phyloP scores from a whole-genome alignment of 2,329 filamentous ascomycete genomes.

The Colletotrichum euphorbiae region DNA sequence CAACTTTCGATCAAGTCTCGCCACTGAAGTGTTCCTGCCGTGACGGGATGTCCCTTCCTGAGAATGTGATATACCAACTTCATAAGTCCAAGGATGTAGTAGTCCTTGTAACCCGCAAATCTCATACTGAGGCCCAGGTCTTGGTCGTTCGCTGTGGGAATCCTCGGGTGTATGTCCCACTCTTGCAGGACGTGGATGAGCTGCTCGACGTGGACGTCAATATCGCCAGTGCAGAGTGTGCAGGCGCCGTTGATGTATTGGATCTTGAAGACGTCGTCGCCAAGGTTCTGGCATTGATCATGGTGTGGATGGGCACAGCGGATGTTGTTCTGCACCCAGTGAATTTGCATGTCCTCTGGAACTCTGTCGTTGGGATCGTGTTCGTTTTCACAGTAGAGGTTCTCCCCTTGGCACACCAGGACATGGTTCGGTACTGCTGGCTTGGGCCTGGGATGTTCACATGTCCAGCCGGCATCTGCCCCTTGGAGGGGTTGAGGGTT shows the following conservation, averaged over 20 bases:
- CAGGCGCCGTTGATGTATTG: conserved; percentile 10
- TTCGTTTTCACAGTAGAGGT: conserved; percentile 25
- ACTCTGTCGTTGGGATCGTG: conserved; percentile 11
- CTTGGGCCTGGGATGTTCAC: conserved; percentile 1
- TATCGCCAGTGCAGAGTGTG: conserved; percentile 12
- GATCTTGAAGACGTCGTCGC: not conserved
- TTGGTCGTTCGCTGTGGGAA: not conserved
- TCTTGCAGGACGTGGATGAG: not conserved
- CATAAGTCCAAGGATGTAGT: conserved; percentile 23
- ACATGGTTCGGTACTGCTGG: not conserved
- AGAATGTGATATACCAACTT: not conserved
- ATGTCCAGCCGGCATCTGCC: not conserved
- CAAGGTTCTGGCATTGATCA: not conserved
- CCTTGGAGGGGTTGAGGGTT: not conserved
- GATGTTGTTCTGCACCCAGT: conserved; percentile 24
- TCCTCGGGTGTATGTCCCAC: not conserved
- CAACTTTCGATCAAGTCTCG: not conserved
- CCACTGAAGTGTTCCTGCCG: not conserved
- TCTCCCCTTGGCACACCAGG: conserved; percentile 4
- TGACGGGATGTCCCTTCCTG: not conserved
- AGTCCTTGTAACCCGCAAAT: conserved; percentile 17
- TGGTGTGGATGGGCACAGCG: conserved; percentile 23
- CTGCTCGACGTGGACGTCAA: conserved; percentile 17
- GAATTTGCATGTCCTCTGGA: conserved; percentile 3
- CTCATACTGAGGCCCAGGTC: not conserved